Evolutionary conservation across 2,329 filamentous ascomycete genomes (phyloP).

Genomic region (Trichoderma arundinaceum): DNA sequence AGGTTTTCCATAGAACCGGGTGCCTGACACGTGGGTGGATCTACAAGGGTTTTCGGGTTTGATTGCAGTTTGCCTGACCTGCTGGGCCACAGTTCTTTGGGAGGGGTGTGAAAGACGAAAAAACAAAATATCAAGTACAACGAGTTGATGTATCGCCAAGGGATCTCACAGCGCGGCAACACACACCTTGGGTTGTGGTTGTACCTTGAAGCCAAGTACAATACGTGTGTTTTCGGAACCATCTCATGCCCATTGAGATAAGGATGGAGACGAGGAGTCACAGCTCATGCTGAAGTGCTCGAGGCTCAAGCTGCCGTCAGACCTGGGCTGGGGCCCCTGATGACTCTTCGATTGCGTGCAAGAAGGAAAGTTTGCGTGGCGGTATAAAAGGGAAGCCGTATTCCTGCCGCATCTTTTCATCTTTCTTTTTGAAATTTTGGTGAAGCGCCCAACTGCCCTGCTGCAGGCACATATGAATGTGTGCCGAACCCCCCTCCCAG

Average conservation of each 20-base stretch:
- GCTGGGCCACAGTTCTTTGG: not conserved
- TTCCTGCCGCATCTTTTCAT: conserved; percentile 17
- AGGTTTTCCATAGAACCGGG: conserved; percentile 7
- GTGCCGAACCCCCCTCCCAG: conserved; percentile 4
- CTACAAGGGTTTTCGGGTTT: conserved; percentile 27
- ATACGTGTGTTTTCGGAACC: conserved; percentile 3
- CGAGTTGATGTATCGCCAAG: not conserved
- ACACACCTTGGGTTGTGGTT: not conserved
- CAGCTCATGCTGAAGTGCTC: conserved; percentile 29
- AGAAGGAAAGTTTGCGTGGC: conserved; percentile 23
- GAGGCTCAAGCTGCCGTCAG: conserved; percentile 32
- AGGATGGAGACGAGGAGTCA: conserved; percentile 30
- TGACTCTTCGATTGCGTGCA: conserved; percentile 29
- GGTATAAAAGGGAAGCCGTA: conserved; percentile 32
- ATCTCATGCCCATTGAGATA: conserved; percentile 19
- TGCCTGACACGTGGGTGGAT: conserved; percentile 37
- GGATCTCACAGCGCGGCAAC: not conserved
- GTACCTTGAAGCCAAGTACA: conserved; percentile 21
- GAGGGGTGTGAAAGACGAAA: conserved; percentile 16
- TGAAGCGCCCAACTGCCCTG: conserved; percentile 8
- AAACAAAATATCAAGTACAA: conserved; percentile 1
- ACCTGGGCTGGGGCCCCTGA: conserved; percentile 30
- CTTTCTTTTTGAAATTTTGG: conserved; percentile 22
- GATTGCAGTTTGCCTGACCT: conserved; percentile 16
- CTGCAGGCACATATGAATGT: conserved; percentile 13